Percentiles rank a stretch among this genome's conserved stretches.
These are phyloP conservation scores for Murraya koenigii DNA, from an alignment of 345 rosid species.

Conservation along the genomic window DNA sequence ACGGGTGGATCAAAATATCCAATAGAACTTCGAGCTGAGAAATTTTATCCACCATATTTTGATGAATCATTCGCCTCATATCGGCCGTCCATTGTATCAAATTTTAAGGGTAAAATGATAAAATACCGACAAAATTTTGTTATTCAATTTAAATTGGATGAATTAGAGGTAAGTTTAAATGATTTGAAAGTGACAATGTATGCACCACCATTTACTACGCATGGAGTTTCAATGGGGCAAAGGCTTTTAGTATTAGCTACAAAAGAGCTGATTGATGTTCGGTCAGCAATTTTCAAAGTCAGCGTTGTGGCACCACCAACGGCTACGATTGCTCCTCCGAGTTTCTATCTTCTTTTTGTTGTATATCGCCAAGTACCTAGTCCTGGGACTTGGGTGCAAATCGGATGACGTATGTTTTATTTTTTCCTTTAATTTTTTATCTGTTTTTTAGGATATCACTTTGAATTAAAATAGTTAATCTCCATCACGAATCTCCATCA, in stretches of 20 bases:
- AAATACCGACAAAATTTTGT: constrained; percentile 2
- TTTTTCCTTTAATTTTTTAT: too few relatives aligned
- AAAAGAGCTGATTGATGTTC: background rate
- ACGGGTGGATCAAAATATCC: constrained; percentile 20
- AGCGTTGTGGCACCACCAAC: constrained; percentile 25
- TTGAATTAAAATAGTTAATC: too few relatives aligned
- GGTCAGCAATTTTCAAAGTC: background rate
- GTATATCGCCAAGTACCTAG: constrained; percentile 40
- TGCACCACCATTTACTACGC: constrained; percentile 49
- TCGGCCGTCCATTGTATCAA: constrained; percentile 15
- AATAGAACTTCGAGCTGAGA: constrained; percentile 41
- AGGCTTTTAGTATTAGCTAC: constrained; percentile 31
- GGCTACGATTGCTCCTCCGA: constrained; percentile 37
- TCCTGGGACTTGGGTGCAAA: constrained; percentile 34
- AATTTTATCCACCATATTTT: constrained; percentile 49
- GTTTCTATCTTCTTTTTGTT: constrained; percentile 36
- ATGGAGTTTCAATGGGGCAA: constrained; percentile 47
- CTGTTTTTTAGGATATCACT: background rate
- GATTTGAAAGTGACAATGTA: constrained; percentile 40
- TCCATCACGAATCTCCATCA: too few relatives aligned
- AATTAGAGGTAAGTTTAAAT: background rate
- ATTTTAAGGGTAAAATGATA: background rate
- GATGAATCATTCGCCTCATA: background rate
- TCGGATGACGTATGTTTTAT: background rate
- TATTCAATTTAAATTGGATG: constrained; percentile 9